A percentile compares a stretch with the other conserved stretches of the same genome.
Evolutionary conservation across 257 asterid genomes (phyloP).

Genomic region (Fraxinus excelsior): DNA sequence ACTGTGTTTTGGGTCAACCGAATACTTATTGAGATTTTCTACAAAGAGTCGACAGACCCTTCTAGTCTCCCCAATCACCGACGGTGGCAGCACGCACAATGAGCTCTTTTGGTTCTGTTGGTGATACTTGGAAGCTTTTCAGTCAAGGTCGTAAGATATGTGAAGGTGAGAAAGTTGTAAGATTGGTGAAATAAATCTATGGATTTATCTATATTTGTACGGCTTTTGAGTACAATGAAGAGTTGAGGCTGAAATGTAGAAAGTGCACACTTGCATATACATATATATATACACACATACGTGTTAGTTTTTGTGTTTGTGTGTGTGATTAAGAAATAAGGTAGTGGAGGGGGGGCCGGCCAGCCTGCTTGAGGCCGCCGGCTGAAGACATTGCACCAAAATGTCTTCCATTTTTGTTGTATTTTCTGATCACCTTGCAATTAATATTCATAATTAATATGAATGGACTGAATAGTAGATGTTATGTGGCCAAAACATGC

Average conservation of each 20-base stretch:
- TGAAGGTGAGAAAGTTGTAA: too few species aligned
- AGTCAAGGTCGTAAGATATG: too few species aligned
- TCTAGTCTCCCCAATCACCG: not conserved
- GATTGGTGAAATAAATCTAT: not conserved
- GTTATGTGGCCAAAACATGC: too few species aligned
- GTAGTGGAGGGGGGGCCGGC: conserved; percentile 27
- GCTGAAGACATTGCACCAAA: conserved; percentile 13
- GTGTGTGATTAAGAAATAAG: too few species aligned
- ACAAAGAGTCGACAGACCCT: not conserved
- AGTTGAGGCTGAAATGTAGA: not conserved
- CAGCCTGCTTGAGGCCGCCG: conserved; percentile 37
- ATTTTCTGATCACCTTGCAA: too few species aligned
- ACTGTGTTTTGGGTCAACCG: not conserved
- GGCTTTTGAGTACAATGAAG: not conserved
- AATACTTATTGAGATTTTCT: not conserved
- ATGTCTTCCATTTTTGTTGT: not conserved
- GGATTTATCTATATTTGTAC: not conserved
- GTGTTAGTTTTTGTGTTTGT: not conserved
- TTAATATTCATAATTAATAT: too few species aligned
- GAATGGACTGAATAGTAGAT: not conserved
- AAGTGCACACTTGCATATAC: too few species aligned
- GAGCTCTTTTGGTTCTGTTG: not conserved
- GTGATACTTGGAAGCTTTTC: not conserved
- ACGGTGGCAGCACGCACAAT: not conserved
- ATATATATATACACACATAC: not conserved